Evolutionary conservation across 116 monocot species (phyloP).

Genomic region (Dioscorea cayenensis): DNA sequence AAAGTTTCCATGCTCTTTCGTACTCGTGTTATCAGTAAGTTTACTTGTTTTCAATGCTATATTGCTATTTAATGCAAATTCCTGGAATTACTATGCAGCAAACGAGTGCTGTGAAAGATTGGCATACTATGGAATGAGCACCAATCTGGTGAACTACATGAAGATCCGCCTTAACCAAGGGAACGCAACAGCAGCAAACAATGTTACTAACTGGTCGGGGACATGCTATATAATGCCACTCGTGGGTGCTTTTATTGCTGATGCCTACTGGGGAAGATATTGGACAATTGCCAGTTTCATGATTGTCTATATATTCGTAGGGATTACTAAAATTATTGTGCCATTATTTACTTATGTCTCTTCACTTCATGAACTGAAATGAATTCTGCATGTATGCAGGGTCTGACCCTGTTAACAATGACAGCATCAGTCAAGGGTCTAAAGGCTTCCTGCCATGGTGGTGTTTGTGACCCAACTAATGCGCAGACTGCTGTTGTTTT

Average conservation of each 20-base stretch:
- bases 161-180: constrained; percentile 33
- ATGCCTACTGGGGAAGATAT: constrained; percentile 47
- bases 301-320: constrained; percentile 45
- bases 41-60: not conserved
- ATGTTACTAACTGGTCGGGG: constrained; percentile 55
- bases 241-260: constrained; percentile 49
- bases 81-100: constrained; percentile 14
- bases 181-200: constrained; percentile 33
- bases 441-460: constrained; percentile 24
- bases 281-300: constrained; percentile 50
- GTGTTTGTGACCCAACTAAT: constrained; percentile 24
- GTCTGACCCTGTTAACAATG: constrained; percentile 41
- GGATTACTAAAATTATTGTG: not conserved
- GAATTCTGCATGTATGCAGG: constrained; percentile 14
- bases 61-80: too few relatives aligned
- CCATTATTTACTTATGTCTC: not conserved
- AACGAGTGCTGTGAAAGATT: constrained; percentile 54
- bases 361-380: not conserved
- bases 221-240: constrained; percentile 56
- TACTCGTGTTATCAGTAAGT: not conserved
- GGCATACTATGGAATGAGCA: constrained; percentile 64
- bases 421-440: constrained; percentile 39
- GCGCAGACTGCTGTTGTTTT: constrained; percentile 31
- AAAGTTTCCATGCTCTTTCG: not conserved
- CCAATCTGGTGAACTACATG: constrained; percentile 49